Percentiles rank a stretch among this genome's conserved stretches.
phyloP scores from a whole-genome alignment of 495 filamentous ascomycete genomes.

The Penicillium riverlandense region DNA sequence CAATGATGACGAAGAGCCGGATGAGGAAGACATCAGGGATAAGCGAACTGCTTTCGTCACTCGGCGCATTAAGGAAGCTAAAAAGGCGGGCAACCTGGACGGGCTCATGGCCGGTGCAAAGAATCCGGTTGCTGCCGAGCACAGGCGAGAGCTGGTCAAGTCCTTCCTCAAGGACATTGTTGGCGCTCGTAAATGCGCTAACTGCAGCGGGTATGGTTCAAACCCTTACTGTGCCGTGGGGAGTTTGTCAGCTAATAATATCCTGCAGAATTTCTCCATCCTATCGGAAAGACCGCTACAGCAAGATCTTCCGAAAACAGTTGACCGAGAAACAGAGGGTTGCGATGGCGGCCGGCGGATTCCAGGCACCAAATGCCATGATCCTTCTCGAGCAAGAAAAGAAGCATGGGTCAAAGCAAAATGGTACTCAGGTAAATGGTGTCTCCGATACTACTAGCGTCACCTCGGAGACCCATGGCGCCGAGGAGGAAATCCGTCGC shows the following conservation, averaged over 20 bases:
- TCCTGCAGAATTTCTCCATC: constrained; percentile 56
- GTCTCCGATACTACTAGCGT: constrained; percentile 13
- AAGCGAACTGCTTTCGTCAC: constrained; percentile 65
- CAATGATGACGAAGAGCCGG: constrained; percentile 46
- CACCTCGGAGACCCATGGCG: constrained; percentile 35
- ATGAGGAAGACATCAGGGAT: constrained; percentile 57
- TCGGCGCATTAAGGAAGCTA: constrained; percentile 50
- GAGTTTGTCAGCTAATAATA: constrained; percentile 6
- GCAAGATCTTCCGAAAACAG: constrained; percentile 88
- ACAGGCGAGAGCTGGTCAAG: constrained; percentile 66
- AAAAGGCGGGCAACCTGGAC: constrained; percentile 34
- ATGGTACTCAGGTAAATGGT: constrained; percentile 20
- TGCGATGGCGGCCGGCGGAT: constrained; percentile 63
- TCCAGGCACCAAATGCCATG: constrained; percentile 58
- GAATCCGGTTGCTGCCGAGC: constrained; percentile 71
- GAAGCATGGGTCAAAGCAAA: constrained; percentile 23
- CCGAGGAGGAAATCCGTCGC: constrained; percentile 65
- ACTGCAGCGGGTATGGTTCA: constrained; percentile 57
- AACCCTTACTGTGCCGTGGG: too few species aligned
- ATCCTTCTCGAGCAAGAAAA: constrained; percentile 37
- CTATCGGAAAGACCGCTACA: constrained; percentile 78
- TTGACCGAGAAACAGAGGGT: constrained; percentile 61
- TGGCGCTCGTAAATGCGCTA: constrained; percentile 58
- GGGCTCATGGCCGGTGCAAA: constrained; percentile 55
- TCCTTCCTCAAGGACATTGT: constrained; percentile 68